A percentile compares a stretch with the other conserved stretches of the same genome.
These are phyloP conservation scores for Colletotrichum zoysiae DNA, from an alignment of 2,329 filamentous ascomycete genomes.

Conservation along the genomic window DNA sequence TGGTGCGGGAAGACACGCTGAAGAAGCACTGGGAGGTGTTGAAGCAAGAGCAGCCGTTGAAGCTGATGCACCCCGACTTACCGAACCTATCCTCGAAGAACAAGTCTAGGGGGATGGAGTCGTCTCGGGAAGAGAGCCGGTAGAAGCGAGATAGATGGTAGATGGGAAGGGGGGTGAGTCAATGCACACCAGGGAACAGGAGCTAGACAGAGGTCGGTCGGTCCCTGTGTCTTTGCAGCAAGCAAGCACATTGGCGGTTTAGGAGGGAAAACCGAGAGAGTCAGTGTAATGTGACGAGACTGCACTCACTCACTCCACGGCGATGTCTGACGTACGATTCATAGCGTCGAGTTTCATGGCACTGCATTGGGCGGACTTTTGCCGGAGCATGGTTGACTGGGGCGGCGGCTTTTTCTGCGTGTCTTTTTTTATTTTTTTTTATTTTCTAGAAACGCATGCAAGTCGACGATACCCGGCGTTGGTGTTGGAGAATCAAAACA, in stretches of 20 bases:
- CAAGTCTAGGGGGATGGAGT: conserved; percentile 10
- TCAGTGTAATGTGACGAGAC: conserved; percentile 30
- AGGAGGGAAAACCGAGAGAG: conserved; percentile 2
- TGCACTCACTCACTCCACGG: conserved; percentile 12
- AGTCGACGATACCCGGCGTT: conserved; percentile 36
- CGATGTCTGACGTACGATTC: conserved; percentile 10
- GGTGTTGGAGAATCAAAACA: conserved; percentile 14
- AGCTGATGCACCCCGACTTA: conserved; percentile 40
- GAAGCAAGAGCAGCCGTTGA: conserved; percentile 45
- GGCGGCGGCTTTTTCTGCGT: conserved; percentile 2
- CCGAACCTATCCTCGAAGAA: conserved; percentile 48
- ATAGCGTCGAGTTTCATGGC: not conserved
- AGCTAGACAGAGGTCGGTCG: not conserved
- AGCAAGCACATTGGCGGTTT: conserved; percentile 2
- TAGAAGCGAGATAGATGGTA: not conserved
- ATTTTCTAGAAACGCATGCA: conserved; percentile 21
- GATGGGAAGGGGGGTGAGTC: not conserved
- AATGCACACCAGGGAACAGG: not conserved
- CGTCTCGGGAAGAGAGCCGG: conserved; percentile 26
- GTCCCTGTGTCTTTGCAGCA: not conserved
- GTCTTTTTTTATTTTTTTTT: not conserved
- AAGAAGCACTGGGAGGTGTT: conserved; percentile 52
- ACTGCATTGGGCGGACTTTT: conserved; percentile 10
- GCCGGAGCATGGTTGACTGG: conserved; percentile 4
- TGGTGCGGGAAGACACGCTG: conserved; percentile 57